These are phyloP conservation scores for Mrakia frigida DNA, from an alignment of 768 basidiomycete species.

Conservation along the genomic window DNA sequence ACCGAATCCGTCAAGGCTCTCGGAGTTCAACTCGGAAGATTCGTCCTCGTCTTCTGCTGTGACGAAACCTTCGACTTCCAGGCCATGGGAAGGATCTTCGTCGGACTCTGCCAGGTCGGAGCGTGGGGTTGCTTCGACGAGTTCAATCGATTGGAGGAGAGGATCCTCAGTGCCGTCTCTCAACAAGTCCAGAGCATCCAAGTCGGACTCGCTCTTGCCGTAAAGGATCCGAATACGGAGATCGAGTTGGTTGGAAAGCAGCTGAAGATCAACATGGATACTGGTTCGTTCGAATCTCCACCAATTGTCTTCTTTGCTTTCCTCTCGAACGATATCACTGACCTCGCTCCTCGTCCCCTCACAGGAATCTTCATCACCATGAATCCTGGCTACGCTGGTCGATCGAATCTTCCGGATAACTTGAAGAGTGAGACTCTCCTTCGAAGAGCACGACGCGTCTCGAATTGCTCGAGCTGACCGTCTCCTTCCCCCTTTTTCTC, in stretches of 20 bases:
- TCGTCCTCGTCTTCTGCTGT: constrained; percentile 99
- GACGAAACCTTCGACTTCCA: constrained; percentile 99
- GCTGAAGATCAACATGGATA: constrained; percentile 87
- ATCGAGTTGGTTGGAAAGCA: constrained; percentile 94
- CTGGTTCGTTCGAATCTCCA: constrained; percentile 53
- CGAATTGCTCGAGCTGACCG: constrained; percentile 34
- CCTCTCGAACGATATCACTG: not conserved
- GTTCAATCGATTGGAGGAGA: constrained; percentile 96
- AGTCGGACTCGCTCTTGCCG: constrained; percentile 79
- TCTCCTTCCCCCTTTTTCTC: constrained; percentile 67
- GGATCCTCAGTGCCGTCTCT: constrained; percentile 94
- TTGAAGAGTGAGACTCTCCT: constrained; percentile 43
- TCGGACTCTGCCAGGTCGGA: constrained; percentile 96
- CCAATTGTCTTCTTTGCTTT: not conserved
- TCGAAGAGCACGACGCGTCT: not conserved
- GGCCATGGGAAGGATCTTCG: constrained; percentile 98
- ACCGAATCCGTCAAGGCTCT: constrained; percentile 99
- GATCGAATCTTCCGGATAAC: constrained; percentile 59
- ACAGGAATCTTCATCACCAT: constrained; percentile 96
- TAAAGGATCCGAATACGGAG: constrained; percentile 76
- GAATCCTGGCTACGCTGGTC: constrained; percentile 97
- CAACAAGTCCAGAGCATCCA: constrained; percentile 99
- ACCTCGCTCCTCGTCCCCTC: not conserved
- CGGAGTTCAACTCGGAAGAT: constrained; percentile 92
- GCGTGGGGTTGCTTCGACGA: constrained; percentile 99